phyloP scores from a whole-genome alignment of 192 early-diverging fungal genomes.

The Coemansia sp. region DNA sequence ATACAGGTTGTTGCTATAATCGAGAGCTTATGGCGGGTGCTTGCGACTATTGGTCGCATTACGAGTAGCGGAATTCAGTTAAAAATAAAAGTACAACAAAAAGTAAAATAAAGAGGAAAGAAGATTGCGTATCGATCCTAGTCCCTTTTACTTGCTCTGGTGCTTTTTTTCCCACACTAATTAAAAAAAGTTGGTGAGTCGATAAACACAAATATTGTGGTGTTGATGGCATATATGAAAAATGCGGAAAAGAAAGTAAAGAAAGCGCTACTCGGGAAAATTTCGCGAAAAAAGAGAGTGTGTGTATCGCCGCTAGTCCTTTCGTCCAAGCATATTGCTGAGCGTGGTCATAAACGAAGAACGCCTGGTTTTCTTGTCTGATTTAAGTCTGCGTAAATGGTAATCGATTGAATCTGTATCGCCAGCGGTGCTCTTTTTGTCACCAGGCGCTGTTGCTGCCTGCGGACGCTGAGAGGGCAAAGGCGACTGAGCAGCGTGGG shows the following conservation, averaged over 20 bases:
- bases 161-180: too few relatives aligned
- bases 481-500: not conserved
- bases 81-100: not conserved
- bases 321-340: conserved; percentile 49
- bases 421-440: not conserved
- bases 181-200: too few relatives aligned
- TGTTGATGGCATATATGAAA: not conserved
- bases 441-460: not conserved
- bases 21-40: not conserved
- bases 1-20: not conserved
- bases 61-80: not conserved
- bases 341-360: conserved; percentile 52
- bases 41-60: not conserved
- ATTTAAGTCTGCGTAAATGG: conserved; percentile 33
- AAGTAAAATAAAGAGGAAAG: not conserved
- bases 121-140: not conserved
- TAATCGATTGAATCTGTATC: conserved; percentile 48
- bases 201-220: too few relatives aligned
- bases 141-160: too few relatives aligned
- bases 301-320: not conserved
- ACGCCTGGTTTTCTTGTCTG: conserved; percentile 35
- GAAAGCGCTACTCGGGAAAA: not conserved
- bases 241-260: not conserved
- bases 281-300: not conserved
- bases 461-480: conserved; percentile 11